A percentile compares a stretch with the other conserved stretches of the same genome.
These are phyloP conservation scores for Papiliotrema terrestris DNA, from an alignment of 1,284 basidiomycete species.

Conservation along the genomic window DNA sequence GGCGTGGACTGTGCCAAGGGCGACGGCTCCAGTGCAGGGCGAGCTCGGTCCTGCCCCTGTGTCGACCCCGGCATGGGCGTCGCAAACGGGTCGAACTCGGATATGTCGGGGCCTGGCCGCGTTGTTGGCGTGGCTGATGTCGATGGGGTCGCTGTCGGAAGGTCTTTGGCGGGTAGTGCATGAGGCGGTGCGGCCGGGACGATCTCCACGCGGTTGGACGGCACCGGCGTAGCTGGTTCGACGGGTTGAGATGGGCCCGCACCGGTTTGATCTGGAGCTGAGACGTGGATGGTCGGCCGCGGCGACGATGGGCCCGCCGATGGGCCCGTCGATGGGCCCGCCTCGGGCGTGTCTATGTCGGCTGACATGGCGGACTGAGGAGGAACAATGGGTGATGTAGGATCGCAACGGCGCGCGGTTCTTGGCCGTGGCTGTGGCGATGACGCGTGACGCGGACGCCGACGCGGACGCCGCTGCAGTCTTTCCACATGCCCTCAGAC, in stretches of 20 bases:
- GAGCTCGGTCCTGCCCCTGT: background rate
- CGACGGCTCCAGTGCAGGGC: background rate
- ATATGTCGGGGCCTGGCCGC: slow-evolving; percentile 14
- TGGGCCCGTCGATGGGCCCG: background rate
- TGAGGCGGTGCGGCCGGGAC: slow-evolving; percentile 18
- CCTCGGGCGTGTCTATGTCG: background rate
- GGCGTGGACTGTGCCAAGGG: background rate
- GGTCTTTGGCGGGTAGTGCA: background rate
- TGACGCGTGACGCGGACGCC: too few relatives aligned
- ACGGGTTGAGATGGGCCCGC: background rate
- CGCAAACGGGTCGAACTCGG: slow-evolving; percentile 45
- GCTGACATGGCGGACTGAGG: background rate
- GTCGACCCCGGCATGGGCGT: slow-evolving; percentile 17
- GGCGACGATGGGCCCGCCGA: background rate
- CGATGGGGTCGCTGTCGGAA: slow-evolving; percentile 11
- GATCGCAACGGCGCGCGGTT: too few relatives aligned
- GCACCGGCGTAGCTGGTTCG: slow-evolving; percentile 1
- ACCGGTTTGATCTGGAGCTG: background rate
- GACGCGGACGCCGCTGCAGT: too few relatives aligned
- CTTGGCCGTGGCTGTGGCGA: too few relatives aligned
- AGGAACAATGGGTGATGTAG: background rate
- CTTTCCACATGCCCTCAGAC: too few relatives aligned
- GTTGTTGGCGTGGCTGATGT: slow-evolving; percentile 9
- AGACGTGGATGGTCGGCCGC: background rate
- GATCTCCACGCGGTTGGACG: background rate